Evolutionary conservation across 2,329 filamentous ascomycete species (phyloP).

Genomic region (Colletotrichum horii): DNA sequence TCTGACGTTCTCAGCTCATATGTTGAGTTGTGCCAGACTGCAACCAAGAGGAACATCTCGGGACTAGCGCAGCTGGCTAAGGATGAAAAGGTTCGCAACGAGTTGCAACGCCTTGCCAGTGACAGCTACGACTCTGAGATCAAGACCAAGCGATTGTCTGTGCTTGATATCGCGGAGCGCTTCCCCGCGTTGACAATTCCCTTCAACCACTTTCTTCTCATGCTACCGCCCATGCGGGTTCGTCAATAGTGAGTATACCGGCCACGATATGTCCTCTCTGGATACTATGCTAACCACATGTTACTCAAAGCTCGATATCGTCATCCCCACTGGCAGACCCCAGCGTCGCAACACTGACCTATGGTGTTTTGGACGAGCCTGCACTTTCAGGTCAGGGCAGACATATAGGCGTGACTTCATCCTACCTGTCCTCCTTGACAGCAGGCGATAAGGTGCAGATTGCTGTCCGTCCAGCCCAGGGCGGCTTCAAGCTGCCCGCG

Average conservation of each 20-base stretch:
- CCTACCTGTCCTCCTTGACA: conserved; percentile 59
- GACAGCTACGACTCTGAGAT: conserved; percentile 44
- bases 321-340: conserved; percentile 68
- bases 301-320: conserved; percentile 60
- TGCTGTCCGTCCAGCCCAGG: conserved; percentile 46
- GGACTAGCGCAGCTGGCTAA: conserved; percentile 22
- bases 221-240: conserved; percentile 66
- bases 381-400: conserved; percentile 53
- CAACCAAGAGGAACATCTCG: conserved; percentile 61
- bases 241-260: conserved; percentile 34
- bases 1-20: conserved; percentile 71
- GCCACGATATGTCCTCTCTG: background rate
- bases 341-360: conserved; percentile 64
- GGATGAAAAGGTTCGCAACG: conserved; percentile 36
- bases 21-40: conserved; percentile 75
- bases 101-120: conserved; percentile 42
- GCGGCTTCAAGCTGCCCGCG: conserved; percentile 86
- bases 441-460: conserved; percentile 52
- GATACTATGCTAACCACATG: background rate
- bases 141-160: conserved; percentile 52
- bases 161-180: conserved; percentile 67
- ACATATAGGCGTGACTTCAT: conserved; percentile 65
- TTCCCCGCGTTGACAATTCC: conserved; percentile 58
- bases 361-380: conserved; percentile 60
- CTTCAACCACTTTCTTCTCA: conserved; percentile 64